phyloP scores from a whole-genome alignment of 2,329 filamentous ascomycete genomes.

The Colletotrichum sansevieriae region DNA sequence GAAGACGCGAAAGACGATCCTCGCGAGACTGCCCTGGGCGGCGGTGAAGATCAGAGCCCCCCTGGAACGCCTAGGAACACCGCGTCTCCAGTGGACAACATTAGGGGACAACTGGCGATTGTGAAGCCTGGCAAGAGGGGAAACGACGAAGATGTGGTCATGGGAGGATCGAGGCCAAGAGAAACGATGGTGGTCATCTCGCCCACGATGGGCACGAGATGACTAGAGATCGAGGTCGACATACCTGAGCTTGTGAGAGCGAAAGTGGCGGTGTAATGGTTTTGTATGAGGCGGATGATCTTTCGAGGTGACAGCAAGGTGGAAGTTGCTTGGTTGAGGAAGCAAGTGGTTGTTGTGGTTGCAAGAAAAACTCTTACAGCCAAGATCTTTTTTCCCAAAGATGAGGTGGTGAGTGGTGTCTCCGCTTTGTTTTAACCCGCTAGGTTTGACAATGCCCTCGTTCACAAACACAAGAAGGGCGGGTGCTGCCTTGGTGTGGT shows the following conservation, averaged over 20 bases:
- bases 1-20: not conserved
- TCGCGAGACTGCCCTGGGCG: not conserved
- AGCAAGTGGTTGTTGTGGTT: slow-evolving; percentile 25
- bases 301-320: slow-evolving; percentile 15
- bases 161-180: not conserved
- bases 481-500: slow-evolving; percentile 10
- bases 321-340: slow-evolving; percentile 10
- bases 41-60: not conserved
- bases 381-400: slow-evolving; percentile 19
- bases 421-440: slow-evolving; percentile 9
- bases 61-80: not conserved
- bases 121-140: not conserved
- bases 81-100: not conserved
- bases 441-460: slow-evolving; percentile 17
- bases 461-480: slow-evolving; percentile 28
- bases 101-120: not conserved
- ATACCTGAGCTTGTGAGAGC: slow-evolving; percentile 20
- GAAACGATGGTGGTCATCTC: not conserved
- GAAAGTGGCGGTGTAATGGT: slow-evolving; percentile 6
- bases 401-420: slow-evolving; percentile 7
- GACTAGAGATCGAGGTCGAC: not conserved
- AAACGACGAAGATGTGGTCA: no score
- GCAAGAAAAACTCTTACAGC: slow-evolving; percentile 4
- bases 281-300: slow-evolving; percentile 16
- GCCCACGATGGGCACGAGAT: not conserved